These are phyloP conservation scores for Mimosa pudica DNA, from an alignment of 306 rosid genomes.

Conservation along the genomic window DNA sequence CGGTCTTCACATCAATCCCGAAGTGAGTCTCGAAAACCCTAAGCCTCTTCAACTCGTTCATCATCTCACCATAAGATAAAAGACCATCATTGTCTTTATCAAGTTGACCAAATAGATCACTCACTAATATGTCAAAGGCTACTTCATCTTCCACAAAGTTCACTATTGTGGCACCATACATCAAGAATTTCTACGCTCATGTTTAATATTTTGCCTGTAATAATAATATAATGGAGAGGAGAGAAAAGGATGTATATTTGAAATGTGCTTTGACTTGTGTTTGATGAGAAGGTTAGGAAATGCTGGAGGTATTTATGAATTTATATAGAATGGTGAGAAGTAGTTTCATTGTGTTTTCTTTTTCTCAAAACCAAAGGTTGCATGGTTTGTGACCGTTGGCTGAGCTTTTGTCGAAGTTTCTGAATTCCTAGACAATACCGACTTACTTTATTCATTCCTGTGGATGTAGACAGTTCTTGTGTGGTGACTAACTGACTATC, in stretches of 20 bases:
- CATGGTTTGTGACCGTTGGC: not conserved
- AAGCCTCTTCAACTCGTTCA: slow-evolving; percentile 58
- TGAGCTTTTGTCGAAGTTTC: not conserved
- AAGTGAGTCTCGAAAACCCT: slow-evolving; percentile 63
- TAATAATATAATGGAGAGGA: not conserved
- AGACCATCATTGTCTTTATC: slow-evolving; percentile 50
- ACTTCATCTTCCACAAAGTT: slow-evolving; percentile 61
- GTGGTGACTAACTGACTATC: not conserved
- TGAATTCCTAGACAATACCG: not conserved
- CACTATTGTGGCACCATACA: slow-evolving; percentile 50
- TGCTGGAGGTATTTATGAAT: not conserved
- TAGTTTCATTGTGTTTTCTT: not conserved
- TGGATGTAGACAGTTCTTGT: not conserved
- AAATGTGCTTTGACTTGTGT: not conserved
- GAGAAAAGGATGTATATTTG: not conserved
- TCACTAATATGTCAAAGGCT: slow-evolving; percentile 37
- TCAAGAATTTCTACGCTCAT: slow-evolving; percentile 63
- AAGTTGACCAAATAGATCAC: slow-evolving; percentile 51
- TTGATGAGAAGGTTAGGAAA: not conserved
- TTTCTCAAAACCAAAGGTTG: not conserved
- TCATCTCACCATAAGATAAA: slow-evolving; percentile 59
- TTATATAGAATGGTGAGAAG: not conserved
- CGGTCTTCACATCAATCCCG: slow-evolving; percentile 54
- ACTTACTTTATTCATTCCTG: not conserved
- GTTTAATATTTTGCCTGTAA: not conserved